Percentiles rank a stretch among this genome's conserved stretches.
Evolutionary conservation across 371 early-diverging fungal species (phyloP).

Genomic region (Mortierella sp.): DNA sequence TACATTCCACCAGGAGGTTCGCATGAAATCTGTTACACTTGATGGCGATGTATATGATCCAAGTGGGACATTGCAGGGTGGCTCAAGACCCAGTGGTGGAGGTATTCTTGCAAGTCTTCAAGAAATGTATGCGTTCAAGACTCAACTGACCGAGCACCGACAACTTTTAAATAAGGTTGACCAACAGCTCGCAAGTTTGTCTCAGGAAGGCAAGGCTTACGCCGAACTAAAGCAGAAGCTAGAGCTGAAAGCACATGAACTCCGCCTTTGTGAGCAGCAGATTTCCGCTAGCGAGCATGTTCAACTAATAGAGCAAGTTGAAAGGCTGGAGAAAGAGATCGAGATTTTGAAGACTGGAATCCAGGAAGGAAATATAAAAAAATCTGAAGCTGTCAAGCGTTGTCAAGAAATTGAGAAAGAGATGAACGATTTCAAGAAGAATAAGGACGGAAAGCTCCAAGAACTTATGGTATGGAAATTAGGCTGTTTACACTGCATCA

Average conservation of each 20-base stretch:
- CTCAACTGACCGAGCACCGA: conserved; percentile 63
- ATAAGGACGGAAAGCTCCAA: conserved; percentile 87
- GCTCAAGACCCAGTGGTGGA: conserved; percentile 82
- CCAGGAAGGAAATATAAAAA: conserved; percentile 59
- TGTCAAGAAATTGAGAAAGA: conserved; percentile 82
- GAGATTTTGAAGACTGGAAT: conserved; percentile 57
- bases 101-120: conserved; percentile 85
- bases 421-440: conserved; percentile 88
- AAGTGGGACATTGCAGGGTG: conserved; percentile 97
- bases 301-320: conserved; percentile 59
- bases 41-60: conserved; percentile 99
- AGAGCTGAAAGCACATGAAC: conserved; percentile 82
- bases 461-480: conserved; percentile 69
- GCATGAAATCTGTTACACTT: conserved; percentile 91
- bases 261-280: conserved; percentile 76
- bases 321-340: conserved; percentile 61
- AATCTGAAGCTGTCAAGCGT: conserved; percentile 59
- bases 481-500: background rate
- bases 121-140: conserved; percentile 69
- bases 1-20: conserved; percentile 88
- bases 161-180: conserved; percentile 64
- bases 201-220: conserved; percentile 60
- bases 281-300: conserved; percentile 78
- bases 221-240: conserved; percentile 68
- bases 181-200: conserved; percentile 53